Percentiles rank a stretch among this genome's conserved stretches.
Conservation (phyloP, 306 rosid genomes). For the Vigna nakashimae region DNA sequence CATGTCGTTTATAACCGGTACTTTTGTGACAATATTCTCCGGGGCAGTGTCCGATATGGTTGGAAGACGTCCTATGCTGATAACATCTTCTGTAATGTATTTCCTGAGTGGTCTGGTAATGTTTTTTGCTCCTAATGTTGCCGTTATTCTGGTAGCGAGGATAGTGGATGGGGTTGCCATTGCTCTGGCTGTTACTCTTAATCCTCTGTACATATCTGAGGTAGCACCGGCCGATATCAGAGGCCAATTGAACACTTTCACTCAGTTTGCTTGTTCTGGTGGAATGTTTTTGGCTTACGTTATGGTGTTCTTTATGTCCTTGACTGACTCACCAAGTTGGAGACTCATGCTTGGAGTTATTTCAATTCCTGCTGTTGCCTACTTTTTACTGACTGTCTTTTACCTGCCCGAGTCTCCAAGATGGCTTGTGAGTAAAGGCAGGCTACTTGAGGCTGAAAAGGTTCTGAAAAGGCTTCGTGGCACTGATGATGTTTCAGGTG, state of each 20-base stretch:
- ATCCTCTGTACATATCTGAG: conserved; percentile 93
- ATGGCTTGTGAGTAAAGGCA: conserved; percentile 98
- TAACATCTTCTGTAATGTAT: conserved; percentile 72
- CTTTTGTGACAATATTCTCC: conserved; percentile 82
- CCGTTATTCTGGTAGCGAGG: conserved; percentile 71
- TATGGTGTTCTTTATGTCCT: conserved; percentile 86
- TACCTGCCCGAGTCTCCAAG: conserved; percentile 94
- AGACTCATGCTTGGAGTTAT: conserved; percentile 88
- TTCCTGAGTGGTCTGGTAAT: conserved; percentile 73
- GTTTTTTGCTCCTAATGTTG: conserved; percentile 85
- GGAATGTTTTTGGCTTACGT: conserved; percentile 94
- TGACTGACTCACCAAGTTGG: conserved; percentile 70
- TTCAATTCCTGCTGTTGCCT: conserved; percentile 76
- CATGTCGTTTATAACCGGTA: conserved; percentile 82
- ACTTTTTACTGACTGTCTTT: conserved; percentile 66
- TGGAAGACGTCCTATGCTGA: conserved; percentile 89
- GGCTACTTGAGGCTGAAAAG: conserved; percentile 75
- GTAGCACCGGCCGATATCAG: conserved; percentile 94
- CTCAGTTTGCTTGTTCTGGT: conserved; percentile 85
- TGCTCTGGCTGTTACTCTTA: conserved; percentile 74
- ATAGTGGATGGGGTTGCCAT: conserved; percentile 82
- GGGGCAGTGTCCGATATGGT: conserved; percentile 83
- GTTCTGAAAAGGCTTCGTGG: conserved; percentile 83
- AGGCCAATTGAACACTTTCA: conserved; percentile 80
- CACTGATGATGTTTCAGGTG: conserved; percentile 88